Evolutionary conservation across 306 rosid species (phyloP).

Genomic region (Quillaja saponaria): DNA sequence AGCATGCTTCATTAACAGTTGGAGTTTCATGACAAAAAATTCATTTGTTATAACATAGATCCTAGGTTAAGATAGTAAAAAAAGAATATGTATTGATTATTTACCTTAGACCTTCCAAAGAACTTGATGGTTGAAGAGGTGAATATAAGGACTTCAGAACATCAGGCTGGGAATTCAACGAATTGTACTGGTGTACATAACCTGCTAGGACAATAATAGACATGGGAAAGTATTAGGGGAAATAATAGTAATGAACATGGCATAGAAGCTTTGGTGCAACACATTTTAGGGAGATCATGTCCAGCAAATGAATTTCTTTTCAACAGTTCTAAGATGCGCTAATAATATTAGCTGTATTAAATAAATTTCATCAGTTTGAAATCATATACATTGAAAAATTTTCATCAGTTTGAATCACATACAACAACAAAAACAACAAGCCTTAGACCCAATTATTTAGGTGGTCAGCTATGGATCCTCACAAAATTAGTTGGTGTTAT

Average conservation of each 20-base stretch:
- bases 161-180: conserved; percentile 93
- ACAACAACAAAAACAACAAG: conserved; percentile 20
- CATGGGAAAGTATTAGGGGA: conserved; percentile 23
- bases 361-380: neutral
- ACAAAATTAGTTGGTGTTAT: too few relatives aligned
- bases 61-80: conserved; percentile 22
- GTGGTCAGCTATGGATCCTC: too few relatives aligned
- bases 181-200: conserved; percentile 87
- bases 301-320: too few relatives aligned
- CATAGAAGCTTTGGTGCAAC: neutral
- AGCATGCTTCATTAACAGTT: conserved; percentile 20
- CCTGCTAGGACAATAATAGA: conserved; percentile 50
- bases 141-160: conserved; percentile 93
- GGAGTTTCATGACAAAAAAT: conserved; percentile 10
- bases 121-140: conserved; percentile 93
- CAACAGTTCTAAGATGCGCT: neutral
- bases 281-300: conserved; percentile 2
- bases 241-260: conserved; percentile 8
- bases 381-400: too few relatives aligned
- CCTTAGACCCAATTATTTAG: too few relatives aligned
- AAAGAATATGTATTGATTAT: conserved; percentile 23
- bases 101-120: conserved; percentile 97
- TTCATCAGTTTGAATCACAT: too few relatives aligned
- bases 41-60: conserved; percentile 21
- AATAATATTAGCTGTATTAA: neutral